Percentiles rank a stretch among this genome's conserved stretches.
Evolutionary conservation across 164 flowering plant species (phyloP).

Genomic region (Chimonanthus praecox): DNA sequence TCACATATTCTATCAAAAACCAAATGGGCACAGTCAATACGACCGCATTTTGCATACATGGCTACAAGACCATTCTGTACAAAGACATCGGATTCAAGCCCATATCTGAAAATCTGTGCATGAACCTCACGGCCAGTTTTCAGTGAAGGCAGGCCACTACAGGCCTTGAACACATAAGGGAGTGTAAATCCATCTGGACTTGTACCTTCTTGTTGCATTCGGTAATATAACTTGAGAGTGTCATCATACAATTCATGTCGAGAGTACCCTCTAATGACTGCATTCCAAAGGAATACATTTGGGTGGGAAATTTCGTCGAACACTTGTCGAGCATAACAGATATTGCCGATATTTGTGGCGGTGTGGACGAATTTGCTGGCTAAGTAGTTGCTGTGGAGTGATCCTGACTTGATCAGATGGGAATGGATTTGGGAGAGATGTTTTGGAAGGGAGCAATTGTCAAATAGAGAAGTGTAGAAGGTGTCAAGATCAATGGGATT

Average conservation of each 20-base stretch:
- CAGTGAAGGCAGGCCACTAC: conserved; percentile 11
- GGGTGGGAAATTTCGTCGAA: conserved; percentile 61
- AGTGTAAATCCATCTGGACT: conserved; percentile 31
- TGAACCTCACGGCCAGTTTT: conserved; percentile 17
- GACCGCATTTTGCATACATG: conserved; percentile 26
- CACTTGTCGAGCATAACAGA: conserved; percentile 39
- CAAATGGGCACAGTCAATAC: conserved; percentile 9
- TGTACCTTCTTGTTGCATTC: conserved; percentile 44
- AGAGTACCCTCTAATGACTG: conserved; percentile 54
- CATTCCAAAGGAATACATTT: conserved; percentile 72
- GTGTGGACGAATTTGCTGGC: conserved; percentile 26
- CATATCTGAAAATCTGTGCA: conserved; percentile 22
- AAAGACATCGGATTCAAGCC: conserved; percentile 32
- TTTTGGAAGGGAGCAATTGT: conserved; percentile 12
- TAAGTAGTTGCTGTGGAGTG: conserved; percentile 19
- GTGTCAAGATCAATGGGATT: conserved; percentile 17
- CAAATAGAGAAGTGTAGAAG: conserved; percentile 23
- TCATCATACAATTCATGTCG: conserved; percentile 31
- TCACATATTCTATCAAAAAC: conserved; percentile 20
- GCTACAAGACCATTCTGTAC: conserved; percentile 36
- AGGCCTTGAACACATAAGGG: conserved; percentile 29
- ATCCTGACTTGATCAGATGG: conserved; percentile 22
- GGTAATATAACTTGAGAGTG: conserved; percentile 40
- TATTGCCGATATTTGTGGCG: conserved; percentile 20
- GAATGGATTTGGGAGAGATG: conserved; percentile 31